Percentiles rank a stretch among this genome's conserved stretches.
Conservation (phyloP, 2,329 filamentous ascomycete species). For the Phaeosphaeriaceae sp. region DNA sequence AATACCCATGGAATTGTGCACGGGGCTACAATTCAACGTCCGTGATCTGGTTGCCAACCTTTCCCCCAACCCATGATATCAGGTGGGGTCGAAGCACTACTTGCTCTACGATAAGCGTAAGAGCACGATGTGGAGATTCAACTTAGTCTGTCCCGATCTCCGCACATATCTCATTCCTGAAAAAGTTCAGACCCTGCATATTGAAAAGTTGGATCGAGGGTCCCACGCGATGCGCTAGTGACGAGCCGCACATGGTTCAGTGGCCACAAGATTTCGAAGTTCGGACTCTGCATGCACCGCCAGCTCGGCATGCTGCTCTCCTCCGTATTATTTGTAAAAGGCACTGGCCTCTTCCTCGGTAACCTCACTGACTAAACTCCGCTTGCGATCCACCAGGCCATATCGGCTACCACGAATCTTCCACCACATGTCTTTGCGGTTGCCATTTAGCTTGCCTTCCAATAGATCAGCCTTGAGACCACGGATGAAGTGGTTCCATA, state of each 20-base stretch:
- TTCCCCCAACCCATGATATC: background rate
- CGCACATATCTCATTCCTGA: background rate
- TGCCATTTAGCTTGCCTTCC: conserved; percentile 73
- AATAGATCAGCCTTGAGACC: conserved; percentile 76
- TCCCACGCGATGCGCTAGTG: background rate
- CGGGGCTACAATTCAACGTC: background rate
- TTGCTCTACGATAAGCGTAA: background rate
- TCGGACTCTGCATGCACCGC: background rate
- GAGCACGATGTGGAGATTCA: background rate
- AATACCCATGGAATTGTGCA: background rate
- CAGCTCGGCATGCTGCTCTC: background rate
- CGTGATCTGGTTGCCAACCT: background rate
- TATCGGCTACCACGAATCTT: conserved; percentile 70
- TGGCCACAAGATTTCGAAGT: background rate
- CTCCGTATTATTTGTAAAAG: conserved; percentile 25
- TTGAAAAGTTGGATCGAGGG: background rate
- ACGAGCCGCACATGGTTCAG: background rate
- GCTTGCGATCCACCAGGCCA: conserved; percentile 73
- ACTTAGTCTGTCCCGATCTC: background rate
- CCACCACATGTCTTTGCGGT: conserved; percentile 85
- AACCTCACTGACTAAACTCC: conserved; percentile 70
- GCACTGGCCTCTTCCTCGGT: conserved; percentile 71
- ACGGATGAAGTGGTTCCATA: conserved; percentile 78
- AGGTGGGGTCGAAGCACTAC: background rate
- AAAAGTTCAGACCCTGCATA: background rate